A percentile compares a stretch with the other conserved stretches of the same genome.
These are phyloP conservation scores for Crithidia brevicula DNA, from an alignment of 208 protist species.

Conservation along the genomic window DNA sequence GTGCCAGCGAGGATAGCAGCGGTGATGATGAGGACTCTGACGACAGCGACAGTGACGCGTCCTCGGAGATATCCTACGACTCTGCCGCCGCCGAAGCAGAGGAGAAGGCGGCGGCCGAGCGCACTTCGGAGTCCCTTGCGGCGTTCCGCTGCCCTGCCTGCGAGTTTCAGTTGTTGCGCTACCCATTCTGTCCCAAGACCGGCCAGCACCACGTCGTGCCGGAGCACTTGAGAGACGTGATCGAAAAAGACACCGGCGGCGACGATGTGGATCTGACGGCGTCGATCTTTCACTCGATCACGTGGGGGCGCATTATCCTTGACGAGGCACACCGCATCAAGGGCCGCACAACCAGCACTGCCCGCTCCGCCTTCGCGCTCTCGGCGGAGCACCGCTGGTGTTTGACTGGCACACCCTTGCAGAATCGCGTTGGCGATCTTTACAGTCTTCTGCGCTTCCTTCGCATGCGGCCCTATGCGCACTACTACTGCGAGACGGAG, in stretches of 20 bases:
- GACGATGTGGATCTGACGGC: conserved; percentile 66
- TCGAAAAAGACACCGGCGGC: conserved; percentile 83
- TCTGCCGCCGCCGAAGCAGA: conserved; percentile 43
- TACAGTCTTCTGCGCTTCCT: conserved; percentile 97
- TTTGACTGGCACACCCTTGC: conserved; percentile 95
- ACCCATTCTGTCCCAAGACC: conserved; percentile 87
- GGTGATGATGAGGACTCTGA: conserved; percentile 21
- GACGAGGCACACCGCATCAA: conserved; percentile 95
- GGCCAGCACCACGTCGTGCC: conserved; percentile 81
- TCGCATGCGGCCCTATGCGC: conserved; percentile 72
- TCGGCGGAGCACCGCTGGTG: conserved; percentile 88
- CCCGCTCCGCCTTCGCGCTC: conserved; percentile 85
- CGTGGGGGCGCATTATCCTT: conserved; percentile 91
- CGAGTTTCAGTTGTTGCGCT: conserved; percentile 79
- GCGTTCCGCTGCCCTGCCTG: conserved; percentile 70
- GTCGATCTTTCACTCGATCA: conserved; percentile 84
- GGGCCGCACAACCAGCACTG: conserved; percentile 85
- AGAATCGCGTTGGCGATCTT: conserved; percentile 97
- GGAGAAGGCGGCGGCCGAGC: conserved; percentile 30
- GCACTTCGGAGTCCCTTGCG: conserved; percentile 34
- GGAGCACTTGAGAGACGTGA: conserved; percentile 58
- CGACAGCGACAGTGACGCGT: conserved; percentile 24
- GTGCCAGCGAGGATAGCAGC: conserved; percentile 18
- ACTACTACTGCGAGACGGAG: conserved; percentile 89
- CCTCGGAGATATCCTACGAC: conserved; percentile 23